Evolutionary conservation across 139 green algal species (phyloP).

Genomic region (Astrephomene gubernaculifera): DNA sequence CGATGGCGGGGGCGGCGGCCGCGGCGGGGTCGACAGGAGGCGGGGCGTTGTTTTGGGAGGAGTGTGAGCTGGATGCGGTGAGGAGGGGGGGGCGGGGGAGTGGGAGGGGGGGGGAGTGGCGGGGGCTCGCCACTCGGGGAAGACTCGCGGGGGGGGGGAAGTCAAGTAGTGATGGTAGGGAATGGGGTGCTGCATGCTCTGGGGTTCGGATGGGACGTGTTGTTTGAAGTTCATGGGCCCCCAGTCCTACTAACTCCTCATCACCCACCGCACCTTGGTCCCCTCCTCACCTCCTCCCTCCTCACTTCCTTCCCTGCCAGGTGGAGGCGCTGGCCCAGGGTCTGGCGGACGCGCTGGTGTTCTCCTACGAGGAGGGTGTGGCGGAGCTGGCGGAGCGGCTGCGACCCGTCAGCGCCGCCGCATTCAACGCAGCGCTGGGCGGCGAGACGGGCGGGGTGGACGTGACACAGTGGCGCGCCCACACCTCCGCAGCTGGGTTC

Average conservation of each 20-base stretch:
- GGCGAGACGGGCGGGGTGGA: conserved; percentile 14
- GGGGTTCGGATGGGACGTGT: too few relatives aligned
- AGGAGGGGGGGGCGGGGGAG: too few relatives aligned
- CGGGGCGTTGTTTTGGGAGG: neutral
- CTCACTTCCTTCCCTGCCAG: neutral
- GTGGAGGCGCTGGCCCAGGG: conserved; percentile 34
- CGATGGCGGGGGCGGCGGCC: neutral
- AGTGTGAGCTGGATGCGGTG: conserved; percentile 24
- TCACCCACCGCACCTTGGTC: too few relatives aligned
- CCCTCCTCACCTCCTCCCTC: too few relatives aligned
- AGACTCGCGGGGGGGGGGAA: too few relatives aligned
- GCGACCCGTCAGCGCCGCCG: neutral
- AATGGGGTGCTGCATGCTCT: too few relatives aligned
- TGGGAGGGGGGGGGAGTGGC: too few relatives aligned
- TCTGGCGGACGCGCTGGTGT: conserved; percentile 14
- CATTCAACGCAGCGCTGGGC: conserved; percentile 30
- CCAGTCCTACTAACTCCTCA: too few relatives aligned
- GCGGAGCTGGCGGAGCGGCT: conserved; percentile 19
- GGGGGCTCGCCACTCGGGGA: too few relatives aligned
- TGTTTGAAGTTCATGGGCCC: too few relatives aligned
- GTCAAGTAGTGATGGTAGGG: too few relatives aligned
- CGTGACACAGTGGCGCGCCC: conserved; percentile 4
- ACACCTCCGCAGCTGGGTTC: conserved; percentile 29
- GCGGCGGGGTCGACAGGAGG: neutral
- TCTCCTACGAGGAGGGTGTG: neutral